Evolutionary conservation across 192 early-diverging fungal species (phyloP).

Genomic region (Oehlia diaphana): DNA sequence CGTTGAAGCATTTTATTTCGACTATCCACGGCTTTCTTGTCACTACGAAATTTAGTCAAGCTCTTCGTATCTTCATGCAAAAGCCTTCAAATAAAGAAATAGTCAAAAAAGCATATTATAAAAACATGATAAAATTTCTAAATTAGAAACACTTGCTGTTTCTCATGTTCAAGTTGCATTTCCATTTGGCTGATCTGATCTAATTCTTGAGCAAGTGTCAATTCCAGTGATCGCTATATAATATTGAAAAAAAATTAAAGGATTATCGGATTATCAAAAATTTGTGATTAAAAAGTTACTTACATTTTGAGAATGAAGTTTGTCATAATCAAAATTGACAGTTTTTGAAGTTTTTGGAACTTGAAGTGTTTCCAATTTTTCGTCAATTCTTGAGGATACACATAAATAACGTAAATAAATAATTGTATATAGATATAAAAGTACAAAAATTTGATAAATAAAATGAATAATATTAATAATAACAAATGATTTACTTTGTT

Average conservation of each 20-base stretch:
- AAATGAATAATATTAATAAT: background rate
- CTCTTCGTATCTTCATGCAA: background rate
- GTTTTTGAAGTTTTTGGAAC: background rate
- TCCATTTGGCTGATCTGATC: slow-evolving; percentile 9
- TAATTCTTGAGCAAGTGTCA: background rate
- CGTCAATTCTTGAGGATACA: slow-evolving; percentile 2
- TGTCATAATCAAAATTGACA: background rate
- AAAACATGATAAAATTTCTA: background rate
- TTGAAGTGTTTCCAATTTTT: background rate
- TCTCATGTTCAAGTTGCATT: slow-evolving; percentile 3
- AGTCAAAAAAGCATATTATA: background rate
- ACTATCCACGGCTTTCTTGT: slow-evolving; percentile 3
- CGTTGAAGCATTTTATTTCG: slow-evolving; percentile 2
- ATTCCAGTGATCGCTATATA: background rate
- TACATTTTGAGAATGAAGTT: slow-evolving; percentile 18
- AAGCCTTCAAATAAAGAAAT: background rate
- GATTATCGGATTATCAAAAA: too few relatives aligned
- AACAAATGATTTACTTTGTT: background rate
- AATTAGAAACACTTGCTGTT: background rate
- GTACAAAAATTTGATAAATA: background rate
- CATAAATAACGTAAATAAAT: background rate
- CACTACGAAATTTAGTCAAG: background rate
- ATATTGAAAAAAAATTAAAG: background rate
- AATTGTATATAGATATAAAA: background rate
- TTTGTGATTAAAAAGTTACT: background rate